These are phyloP conservation scores for Leccinum disarticulatum DNA, from an alignment of 768 basidiomycete genomes.

Conservation along the genomic window DNA sequence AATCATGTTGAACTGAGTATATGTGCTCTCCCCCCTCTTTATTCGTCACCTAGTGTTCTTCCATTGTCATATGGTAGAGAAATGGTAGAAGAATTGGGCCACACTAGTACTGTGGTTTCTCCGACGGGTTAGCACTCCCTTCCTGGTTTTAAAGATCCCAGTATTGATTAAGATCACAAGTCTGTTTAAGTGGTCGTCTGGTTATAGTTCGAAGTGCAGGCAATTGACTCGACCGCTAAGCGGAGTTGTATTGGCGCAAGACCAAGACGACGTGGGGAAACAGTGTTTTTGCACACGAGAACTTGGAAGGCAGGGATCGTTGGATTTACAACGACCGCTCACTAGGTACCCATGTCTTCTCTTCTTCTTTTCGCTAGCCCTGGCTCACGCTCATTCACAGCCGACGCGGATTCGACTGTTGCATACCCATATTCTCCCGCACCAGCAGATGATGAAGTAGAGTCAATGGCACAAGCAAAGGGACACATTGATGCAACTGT, in stretches of 20 bases:
- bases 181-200: constrained; percentile 5
- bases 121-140: constrained; percentile 92
- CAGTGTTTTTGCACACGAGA: constrained; percentile 94
- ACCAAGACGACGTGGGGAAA: constrained; percentile 86
- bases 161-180: constrained; percentile 17
- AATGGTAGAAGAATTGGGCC: constrained; percentile 64
- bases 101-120: constrained; percentile 60
- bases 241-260: constrained; percentile 49
- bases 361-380: neutral
- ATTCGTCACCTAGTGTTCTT: neutral
- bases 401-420: constrained; percentile 40
- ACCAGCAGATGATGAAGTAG: constrained; percentile 45
- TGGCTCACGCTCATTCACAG: constrained; percentile 6
- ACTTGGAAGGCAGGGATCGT: constrained; percentile 71
- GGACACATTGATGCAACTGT: constrained; percentile 85
- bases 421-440: constrained; percentile 76
- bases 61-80: constrained; percentile 25
- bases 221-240: constrained; percentile 17
- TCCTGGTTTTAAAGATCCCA: constrained; percentile 69
- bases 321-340: constrained; percentile 82
- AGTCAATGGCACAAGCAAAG: constrained; percentile 70
- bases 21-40: neutral
- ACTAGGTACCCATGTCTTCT: constrained; percentile 35
- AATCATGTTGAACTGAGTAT: constrained; percentile 19
- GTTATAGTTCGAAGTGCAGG: neutral